Evolutionary conservation across 2,329 filamentous ascomycete species (phyloP).

Genomic region (Aspergillus clavatus): DNA sequence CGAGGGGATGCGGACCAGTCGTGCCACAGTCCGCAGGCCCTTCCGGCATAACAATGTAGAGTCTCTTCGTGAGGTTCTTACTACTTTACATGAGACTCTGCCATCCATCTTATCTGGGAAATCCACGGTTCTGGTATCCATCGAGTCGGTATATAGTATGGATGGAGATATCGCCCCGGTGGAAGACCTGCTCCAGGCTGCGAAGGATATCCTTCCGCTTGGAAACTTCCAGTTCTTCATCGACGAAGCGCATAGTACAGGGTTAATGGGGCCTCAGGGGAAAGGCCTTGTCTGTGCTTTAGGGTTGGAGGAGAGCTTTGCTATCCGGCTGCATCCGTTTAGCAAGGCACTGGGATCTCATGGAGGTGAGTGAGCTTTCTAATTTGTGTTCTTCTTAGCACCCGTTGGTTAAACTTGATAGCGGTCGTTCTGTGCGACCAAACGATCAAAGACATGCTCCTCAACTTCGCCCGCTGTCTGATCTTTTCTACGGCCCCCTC

Average conservation of each 20-base stretch:
- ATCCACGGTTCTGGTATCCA: constrained; percentile 35
- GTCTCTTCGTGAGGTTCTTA: not conserved
- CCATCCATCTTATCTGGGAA: constrained; percentile 5
- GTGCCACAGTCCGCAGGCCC: constrained; percentile 40
- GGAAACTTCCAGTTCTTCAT: constrained; percentile 20
- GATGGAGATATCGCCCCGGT: constrained; percentile 41
- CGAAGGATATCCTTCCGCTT: constrained; percentile 10
- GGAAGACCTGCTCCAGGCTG: constrained; percentile 10
- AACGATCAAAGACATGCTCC: not conserved
- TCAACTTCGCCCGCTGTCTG: constrained; percentile 3
- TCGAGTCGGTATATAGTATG: constrained; percentile 47
- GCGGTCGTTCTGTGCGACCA: not conserved
- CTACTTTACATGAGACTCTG: not conserved
- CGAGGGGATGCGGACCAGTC: constrained; percentile 59
- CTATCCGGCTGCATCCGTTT: constrained; percentile 23
- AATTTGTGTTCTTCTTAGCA: no score
- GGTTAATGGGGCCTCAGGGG: constrained; percentile 11
- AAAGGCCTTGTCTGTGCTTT: constrained; percentile 15
- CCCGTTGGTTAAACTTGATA: no score
- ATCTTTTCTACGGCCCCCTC: constrained; percentile 8
- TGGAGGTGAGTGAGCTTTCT: constrained; percentile 23
- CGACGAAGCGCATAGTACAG: constrained; percentile 14
- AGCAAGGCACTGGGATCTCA: constrained; percentile 22
- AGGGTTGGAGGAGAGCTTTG: constrained; percentile 24
- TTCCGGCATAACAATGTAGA: constrained; percentile 7